Base-by-base conservation (phyloP, 805 yeast genomes). In the Limtongia smithiae region DNA sequence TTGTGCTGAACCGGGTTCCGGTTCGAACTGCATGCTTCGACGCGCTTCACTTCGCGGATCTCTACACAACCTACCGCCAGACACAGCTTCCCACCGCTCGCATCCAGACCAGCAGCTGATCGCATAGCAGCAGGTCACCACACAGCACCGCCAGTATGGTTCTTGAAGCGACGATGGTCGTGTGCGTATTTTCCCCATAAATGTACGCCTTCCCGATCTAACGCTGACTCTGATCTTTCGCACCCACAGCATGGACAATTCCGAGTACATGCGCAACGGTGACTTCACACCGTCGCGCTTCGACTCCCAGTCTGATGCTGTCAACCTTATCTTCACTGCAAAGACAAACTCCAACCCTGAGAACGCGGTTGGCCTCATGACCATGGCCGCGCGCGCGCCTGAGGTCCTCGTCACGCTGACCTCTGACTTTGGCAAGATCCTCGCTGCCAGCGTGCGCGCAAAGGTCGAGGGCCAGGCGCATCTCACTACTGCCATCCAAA, bases 241-340 rank as follows among this genome's bases (percentile, higher is more conserved):
- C 33, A 28, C 20, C 33, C 25, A 14, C 39, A 67, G 71, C 63
- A 78, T 93, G 64, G 99, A 93, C 74, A 91, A 89, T 75, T 88
- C 96, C 44, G 98, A 93, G 71, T 91, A 77, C 68, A 85, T 90
- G 80, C 78, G 98, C 63, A 93, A 93, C 66, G 98, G 97, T 28
- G 98, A 93, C 68, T 93, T 83, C 63, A 77, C 85, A 32, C 81
- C 94, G 15, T 82, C 90, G 14, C 77, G 98, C 62, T 90, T 82
- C 65, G 94, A 85, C 57, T 96, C 97, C 1, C 96, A 93, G 69
- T 73, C 85, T 54, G 95, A 93, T 55, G 82, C 96, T 8, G 89
- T 90, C 25, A 93, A 88, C 60, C 74, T 82, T 60, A 80, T 93
- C 38, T 94, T 93, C 72, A 83, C 84, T 56, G 80, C 85, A 57